Percentiles rank a stretch among this genome's conserved stretches.
phyloP scores from a whole-genome alignment of 495 filamentous ascomycete species.

The Rostrohypoxylon terebratum region DNA sequence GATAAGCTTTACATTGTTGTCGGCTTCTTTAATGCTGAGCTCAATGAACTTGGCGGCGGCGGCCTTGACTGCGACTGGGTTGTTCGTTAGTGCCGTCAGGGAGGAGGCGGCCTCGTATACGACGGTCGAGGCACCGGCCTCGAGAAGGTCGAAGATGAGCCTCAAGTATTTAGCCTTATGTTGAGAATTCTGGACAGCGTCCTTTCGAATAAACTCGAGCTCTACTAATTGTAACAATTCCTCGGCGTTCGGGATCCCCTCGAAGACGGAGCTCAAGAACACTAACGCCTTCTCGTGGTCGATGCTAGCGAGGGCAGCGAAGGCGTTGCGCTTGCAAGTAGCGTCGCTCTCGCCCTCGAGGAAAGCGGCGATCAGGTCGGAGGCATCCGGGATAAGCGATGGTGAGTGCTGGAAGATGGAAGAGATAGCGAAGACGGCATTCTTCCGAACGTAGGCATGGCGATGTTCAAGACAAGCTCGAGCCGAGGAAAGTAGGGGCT shows the following conservation, averaged over 20 bases:
- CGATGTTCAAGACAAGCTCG: slow-evolving; percentile 93
- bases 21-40: slow-evolving; percentile 93
- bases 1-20: slow-evolving; percentile 99
- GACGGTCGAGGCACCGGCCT: slow-evolving; percentile 92
- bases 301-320: slow-evolving; percentile 88
- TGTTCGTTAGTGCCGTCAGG: slow-evolving; percentile 92
- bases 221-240: slow-evolving; percentile 93
- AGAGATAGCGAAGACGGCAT: slow-evolving; percentile 92
- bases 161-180: slow-evolving; percentile 96
- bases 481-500: slow-evolving; percentile 92
- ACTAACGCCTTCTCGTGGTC: slow-evolving; percentile 92
- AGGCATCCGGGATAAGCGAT: slow-evolving; percentile 92
- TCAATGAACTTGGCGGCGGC: slow-evolving; percentile 97
- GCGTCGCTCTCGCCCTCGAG: slow-evolving; percentile 91
- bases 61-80: slow-evolving; percentile 97
- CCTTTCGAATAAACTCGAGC: slow-evolving; percentile 96
- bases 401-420: slow-evolving; percentile 95
- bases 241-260: slow-evolving; percentile 92
- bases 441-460: slow-evolving; percentile 98
- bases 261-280: slow-evolving; percentile 91
- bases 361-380: slow-evolving; percentile 91
- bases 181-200: slow-evolving; percentile 92
- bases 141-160: slow-evolving; percentile 95
- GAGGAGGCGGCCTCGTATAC: slow-evolving; percentile 99
- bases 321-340: slow-evolving; percentile 98